A percentile compares a stretch with the other conserved stretches of the same genome.
These are phyloP conservation scores for Myxozyma neotropica DNA, from an alignment of 805 yeast species.

Conservation along the genomic window DNA sequence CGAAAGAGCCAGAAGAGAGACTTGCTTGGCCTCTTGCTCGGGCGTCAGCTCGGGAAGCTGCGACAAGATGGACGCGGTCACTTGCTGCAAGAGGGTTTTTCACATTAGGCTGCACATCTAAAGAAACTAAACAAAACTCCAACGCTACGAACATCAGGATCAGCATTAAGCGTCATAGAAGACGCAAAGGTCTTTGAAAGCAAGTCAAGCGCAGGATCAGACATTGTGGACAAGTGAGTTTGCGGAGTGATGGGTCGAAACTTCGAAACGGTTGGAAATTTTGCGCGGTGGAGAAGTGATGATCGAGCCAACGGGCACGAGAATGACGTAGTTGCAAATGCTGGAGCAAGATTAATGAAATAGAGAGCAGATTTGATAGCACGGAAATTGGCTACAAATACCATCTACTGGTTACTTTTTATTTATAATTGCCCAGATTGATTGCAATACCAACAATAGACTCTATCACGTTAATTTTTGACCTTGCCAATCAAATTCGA, in stretches of 20 bases:
- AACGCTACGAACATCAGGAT: conserved; percentile 22
- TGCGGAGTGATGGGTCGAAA: too few relatives aligned
- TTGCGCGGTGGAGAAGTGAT: not conserved
- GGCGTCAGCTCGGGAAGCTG: conserved; percentile 43
- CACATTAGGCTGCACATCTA: not conserved
- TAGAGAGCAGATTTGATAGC: too few relatives aligned
- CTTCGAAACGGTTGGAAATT: too few relatives aligned
- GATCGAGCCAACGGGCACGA: too few relatives aligned
- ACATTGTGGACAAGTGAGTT: conserved; percentile 8
- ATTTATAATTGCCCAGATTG: too few relatives aligned
- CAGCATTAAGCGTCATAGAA: conserved; percentile 26
- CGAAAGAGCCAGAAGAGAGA: conserved; percentile 82
- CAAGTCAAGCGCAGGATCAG: conserved; percentile 35
- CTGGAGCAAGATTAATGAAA: too few relatives aligned
- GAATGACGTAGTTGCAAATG: too few relatives aligned
- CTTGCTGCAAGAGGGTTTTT: conserved; percentile 14
- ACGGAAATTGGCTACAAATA: too few relatives aligned
- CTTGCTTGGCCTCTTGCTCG: conserved; percentile 64
- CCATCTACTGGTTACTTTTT: too few relatives aligned
- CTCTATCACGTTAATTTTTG: too few relatives aligned
- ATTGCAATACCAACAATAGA: too few relatives aligned
- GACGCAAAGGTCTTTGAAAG: conserved; percentile 31
- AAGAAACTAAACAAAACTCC: not conserved
- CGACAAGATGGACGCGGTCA: conserved; percentile 25
- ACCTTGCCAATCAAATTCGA: too few relatives aligned